Conservation (phyloP, 2,329 filamentous ascomycete genomes). For the Botrytis cinerea region DNA sequence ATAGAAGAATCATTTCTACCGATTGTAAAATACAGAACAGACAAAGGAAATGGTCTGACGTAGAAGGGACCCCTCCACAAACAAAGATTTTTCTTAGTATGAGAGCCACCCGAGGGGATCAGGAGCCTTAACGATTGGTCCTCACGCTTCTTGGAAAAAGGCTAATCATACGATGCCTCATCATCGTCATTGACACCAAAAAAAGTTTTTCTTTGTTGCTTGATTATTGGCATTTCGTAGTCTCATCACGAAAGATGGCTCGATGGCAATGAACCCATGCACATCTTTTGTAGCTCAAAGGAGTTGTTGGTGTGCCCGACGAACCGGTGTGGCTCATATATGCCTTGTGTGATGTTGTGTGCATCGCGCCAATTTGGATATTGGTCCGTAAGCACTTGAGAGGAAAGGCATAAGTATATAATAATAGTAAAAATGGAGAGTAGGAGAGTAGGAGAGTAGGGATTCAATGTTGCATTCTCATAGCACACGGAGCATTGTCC, state of each 20-base stretch:
- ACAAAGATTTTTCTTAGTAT: conserved; percentile 1
- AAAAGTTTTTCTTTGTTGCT: background rate
- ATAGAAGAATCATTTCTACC: background rate
- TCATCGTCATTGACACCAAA: background rate
- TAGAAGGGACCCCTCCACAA: background rate
- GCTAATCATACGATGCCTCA: conserved; percentile 12
- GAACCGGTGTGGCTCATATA: conserved; percentile 18
- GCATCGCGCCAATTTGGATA: conserved; percentile 14
- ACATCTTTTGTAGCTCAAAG: conserved; percentile 1
- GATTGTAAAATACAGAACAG: background rate
- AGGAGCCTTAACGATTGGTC: conserved; percentile 15
- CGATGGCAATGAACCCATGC: background rate
- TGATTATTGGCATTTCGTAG: background rate
- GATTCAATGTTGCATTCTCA: background rate
- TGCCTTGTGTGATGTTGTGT: background rate
- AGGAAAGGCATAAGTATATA: background rate
- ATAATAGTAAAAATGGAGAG: background rate
- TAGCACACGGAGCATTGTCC: conserved; percentile 1
- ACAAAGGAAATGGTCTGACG: conserved; percentile 13
- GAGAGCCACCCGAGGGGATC: background rate
- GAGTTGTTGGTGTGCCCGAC: conserved; percentile 8
- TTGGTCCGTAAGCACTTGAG: conserved; percentile 5
- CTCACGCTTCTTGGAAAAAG: background rate
- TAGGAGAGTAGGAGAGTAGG: no score
- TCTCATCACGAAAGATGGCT: background rate